phyloP scores from a whole-genome alignment of 78 protist genomes.

The Dictyostelium purpureum region DNA sequence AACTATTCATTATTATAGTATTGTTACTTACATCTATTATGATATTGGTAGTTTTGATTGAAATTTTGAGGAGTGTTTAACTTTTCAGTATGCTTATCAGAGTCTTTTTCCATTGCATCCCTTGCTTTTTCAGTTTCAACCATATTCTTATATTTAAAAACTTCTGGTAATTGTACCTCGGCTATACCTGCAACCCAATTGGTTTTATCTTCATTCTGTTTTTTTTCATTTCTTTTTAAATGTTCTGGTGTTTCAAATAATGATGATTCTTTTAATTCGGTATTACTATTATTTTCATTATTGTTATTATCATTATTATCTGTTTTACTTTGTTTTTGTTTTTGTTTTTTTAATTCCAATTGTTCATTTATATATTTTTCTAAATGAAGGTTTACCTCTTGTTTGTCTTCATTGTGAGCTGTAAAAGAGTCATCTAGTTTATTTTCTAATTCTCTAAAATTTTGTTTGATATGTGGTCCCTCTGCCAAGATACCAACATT shows the following conservation, averaged over 20 bases:
- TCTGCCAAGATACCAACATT: slow-evolving; percentile 63
- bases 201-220: slow-evolving; percentile 35
- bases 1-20: too few relatives aligned
- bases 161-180: slow-evolving; percentile 37
- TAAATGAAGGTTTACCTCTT: slow-evolving; percentile 22
- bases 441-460: slow-evolving; percentile 39
- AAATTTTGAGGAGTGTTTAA: neutral
- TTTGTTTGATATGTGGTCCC: slow-evolving; percentile 34
- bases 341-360: slow-evolving; percentile 10
- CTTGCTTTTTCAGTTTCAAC: slow-evolving; percentile 68
- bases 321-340: neutral
- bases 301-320: neutral
- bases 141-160: slow-evolving; percentile 40
- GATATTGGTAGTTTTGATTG: neutral
- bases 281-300: neutral
- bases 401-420: slow-evolving; percentile 16
- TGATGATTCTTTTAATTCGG: neutral
- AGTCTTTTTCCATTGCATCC: neutral
- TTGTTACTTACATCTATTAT: slow-evolving; percentile 37
- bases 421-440: slow-evolving; percentile 63
- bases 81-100: neutral
- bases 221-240: slow-evolving; percentile 1
- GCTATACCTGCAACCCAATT: slow-evolving; percentile 75
- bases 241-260: slow-evolving; percentile 66
- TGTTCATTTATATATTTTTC: slow-evolving; percentile 45